These are phyloP conservation scores for Curvularia verruculosa DNA, from an alignment of 2,329 filamentous ascomycete genomes.

Conservation along the genomic window DNA sequence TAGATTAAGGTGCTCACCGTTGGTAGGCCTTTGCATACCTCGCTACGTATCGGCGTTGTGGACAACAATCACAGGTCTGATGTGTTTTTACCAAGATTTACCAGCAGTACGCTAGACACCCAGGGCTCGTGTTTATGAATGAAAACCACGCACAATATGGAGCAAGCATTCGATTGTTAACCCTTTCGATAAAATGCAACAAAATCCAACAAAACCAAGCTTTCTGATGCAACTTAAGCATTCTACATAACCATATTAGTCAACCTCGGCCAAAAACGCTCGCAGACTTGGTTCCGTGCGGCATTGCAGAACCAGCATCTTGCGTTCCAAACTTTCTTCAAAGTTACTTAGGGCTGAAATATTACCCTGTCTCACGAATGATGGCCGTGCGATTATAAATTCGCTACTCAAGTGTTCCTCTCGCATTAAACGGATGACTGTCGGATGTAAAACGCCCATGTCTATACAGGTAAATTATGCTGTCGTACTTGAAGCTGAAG, in stretches of 20 bases:
- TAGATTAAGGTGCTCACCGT: not conserved
- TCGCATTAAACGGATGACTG: slow-evolving; percentile 4
- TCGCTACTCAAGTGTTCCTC: slow-evolving; percentile 8
- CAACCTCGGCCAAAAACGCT: not conserved
- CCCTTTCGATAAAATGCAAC: not conserved
- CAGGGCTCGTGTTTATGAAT: not conserved
- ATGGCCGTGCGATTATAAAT: no score
- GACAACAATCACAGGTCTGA: not conserved
- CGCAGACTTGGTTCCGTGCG: not conserved
- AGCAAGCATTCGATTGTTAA: not conserved
- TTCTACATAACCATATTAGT: not conserved
- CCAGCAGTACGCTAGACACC: not conserved
- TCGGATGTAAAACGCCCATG: not conserved
- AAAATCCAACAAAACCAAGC: not conserved
- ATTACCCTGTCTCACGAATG: no score
- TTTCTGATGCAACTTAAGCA: not conserved
- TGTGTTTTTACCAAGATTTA: no score
- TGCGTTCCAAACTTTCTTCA: no score
- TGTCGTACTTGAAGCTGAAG: slow-evolving; percentile 10
- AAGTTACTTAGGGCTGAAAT: no score
- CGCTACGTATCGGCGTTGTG: not conserved
- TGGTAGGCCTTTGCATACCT: not conserved
- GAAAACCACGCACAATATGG: not conserved
- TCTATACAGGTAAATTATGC: not conserved
- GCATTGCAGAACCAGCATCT: not conserved